Percentiles rank a stretch among this genome's conserved stretches.
Evolutionary conservation across 1,284 basidiomycete genomes (phyloP).

Genomic region (Sphagnurus paluster): DNA sequence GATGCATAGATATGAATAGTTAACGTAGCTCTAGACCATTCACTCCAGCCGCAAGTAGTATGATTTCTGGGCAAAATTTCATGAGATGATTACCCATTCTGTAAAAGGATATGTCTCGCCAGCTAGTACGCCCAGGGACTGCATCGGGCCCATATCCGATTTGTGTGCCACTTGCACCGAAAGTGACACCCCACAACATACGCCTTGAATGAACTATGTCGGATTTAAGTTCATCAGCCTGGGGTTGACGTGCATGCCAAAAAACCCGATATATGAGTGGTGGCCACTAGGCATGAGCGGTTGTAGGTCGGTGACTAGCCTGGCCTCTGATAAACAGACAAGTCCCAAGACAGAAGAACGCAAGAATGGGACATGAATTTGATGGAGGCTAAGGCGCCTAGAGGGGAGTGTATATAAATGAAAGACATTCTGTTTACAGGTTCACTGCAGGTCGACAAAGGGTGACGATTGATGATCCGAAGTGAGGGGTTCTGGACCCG

Average conservation of each 20-base stretch:
- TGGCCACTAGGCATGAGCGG: constrained; percentile 9
- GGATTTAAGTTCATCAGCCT: constrained; percentile 11
- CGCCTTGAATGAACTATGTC: constrained; percentile 1
- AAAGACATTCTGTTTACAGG: constrained; percentile 10
- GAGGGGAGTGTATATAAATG: too few relatives aligned
- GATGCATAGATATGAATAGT: constrained; percentile 35
- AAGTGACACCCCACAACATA: not conserved
- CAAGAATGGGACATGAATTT: too few relatives aligned
- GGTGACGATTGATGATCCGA: constrained; percentile 15
- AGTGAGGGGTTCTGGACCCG: constrained; percentile 12
- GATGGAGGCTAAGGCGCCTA: too few relatives aligned
- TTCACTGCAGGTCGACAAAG: constrained; percentile 6
- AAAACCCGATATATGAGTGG: constrained; percentile 3
- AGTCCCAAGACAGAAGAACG: too few relatives aligned
- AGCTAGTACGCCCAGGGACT: constrained; percentile 6
- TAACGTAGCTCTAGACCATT: constrained; percentile 7
- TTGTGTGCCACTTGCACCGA: too few relatives aligned
- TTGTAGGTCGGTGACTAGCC: too few relatives aligned
- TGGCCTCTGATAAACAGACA: too few relatives aligned
- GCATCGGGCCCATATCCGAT: not conserved
- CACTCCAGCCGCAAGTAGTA: constrained; percentile 7
- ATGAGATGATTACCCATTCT: constrained; percentile 1
- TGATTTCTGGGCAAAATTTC: not conserved
- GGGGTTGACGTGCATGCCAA: constrained; percentile 7
- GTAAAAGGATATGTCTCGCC: constrained; percentile 2